Evolutionary conservation across 371 early-diverging fungal genomes (phyloP).

Genomic region (Aphelidium insulamus): DNA sequence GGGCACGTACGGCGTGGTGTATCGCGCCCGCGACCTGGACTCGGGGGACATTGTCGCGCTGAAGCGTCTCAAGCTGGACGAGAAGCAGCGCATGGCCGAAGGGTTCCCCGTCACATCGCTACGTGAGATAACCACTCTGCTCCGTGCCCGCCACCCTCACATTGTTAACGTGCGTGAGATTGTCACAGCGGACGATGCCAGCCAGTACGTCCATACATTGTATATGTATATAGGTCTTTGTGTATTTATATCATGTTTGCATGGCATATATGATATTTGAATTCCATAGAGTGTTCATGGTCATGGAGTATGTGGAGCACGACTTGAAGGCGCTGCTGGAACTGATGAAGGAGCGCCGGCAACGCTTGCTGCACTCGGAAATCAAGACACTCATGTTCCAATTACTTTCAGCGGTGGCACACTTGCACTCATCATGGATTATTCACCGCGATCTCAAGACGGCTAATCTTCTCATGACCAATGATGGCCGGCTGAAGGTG

Average conservation of each 20-base stretch:
- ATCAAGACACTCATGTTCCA: conserved; percentile 81
- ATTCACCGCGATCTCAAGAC: conserved; percentile 96
- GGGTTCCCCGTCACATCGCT: conserved; percentile 89
- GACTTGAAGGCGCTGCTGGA: conserved; percentile 80
- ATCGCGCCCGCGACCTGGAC: conserved; percentile 70
- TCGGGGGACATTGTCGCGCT: conserved; percentile 92
- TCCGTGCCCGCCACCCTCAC: conserved; percentile 70
- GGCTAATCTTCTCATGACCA: conserved; percentile 74
- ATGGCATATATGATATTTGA: no score
- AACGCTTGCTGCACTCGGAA: conserved; percentile 62
- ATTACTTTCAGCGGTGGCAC: conserved; percentile 52
- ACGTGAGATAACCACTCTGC: conserved; percentile 73
- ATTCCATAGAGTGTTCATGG: conserved; percentile 61
- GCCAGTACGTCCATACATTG: conserved; percentile 26
- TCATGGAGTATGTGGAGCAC: conserved; percentile 92
- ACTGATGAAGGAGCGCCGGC: conserved; percentile 47
- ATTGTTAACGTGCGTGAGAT: conserved; percentile 88
- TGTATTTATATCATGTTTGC: no score
- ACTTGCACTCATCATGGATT: conserved; percentile 87
- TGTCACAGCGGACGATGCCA: conserved; percentile 49
- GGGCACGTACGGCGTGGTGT: conserved; percentile 97
- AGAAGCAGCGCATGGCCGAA: no score
- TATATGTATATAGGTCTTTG: no score
- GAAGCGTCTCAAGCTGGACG: conserved; percentile 90
- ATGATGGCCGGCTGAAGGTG: conserved; percentile 55